Evolutionary conservation across 2,329 filamentous ascomycete species (phyloP).

Genomic region (Penicillium sumatraense): DNA sequence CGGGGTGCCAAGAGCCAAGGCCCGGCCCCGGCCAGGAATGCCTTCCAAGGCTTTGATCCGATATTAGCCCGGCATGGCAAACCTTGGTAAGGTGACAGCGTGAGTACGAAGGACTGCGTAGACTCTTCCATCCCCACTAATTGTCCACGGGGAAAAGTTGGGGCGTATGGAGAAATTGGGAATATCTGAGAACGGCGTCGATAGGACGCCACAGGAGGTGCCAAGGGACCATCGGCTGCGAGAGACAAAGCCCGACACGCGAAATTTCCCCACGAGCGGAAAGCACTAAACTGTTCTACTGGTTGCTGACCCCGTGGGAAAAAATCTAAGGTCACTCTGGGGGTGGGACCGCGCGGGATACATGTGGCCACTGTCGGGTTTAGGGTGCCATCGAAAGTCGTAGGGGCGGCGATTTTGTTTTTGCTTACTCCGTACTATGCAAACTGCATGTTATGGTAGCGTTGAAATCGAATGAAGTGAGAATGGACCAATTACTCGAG

Average conservation of each 20-base stretch:
- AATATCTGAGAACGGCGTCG: background rate
- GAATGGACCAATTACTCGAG: background rate
- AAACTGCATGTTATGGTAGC: constrained; percentile 3
- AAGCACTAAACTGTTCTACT: background rate
- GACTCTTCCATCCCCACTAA: background rate
- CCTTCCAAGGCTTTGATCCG: constrained; percentile 8
- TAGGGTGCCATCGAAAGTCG: background rate
- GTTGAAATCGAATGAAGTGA: background rate
- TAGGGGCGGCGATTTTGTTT: background rate
- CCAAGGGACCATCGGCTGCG: background rate
- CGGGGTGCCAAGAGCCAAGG: constrained; percentile 5
- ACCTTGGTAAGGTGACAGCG: constrained; percentile 4
- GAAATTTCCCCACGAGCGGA: background rate
- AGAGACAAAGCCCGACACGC: background rate
- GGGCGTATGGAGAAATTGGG: background rate
- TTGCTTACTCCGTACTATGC: background rate
- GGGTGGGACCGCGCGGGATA: constrained; percentile 1
- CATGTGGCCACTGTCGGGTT: background rate
- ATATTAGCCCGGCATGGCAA: constrained; percentile 15
- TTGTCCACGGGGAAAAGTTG: background rate
- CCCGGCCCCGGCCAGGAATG: background rate
- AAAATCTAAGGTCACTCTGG: background rate
- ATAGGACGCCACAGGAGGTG: constrained; percentile 13
- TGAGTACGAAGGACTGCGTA: too few relatives aligned
- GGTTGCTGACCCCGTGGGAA: background rate